Conservation (phyloP, 2,329 filamentous ascomycete species). For the Monosporascus cannonballus region DNA sequence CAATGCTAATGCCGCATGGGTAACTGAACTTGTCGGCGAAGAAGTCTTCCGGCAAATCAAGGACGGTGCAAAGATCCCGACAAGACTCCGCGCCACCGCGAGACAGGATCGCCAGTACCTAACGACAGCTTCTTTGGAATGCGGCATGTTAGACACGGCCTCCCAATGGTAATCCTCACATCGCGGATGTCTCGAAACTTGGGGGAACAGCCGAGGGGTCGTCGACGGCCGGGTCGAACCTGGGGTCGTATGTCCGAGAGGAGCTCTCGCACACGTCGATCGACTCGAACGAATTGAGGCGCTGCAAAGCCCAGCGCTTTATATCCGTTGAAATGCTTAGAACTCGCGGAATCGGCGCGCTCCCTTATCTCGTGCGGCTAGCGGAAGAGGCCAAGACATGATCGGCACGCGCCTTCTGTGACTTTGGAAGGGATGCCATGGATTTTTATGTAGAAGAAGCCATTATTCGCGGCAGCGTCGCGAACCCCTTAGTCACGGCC, state of each 20-base stretch:
- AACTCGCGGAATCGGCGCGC: slow-evolving; percentile 27
- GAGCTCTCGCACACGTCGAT: slow-evolving; percentile 28
- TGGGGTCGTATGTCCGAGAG: slow-evolving; percentile 28
- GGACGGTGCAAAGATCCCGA: slow-evolving; percentile 30
- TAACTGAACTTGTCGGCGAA: slow-evolving; percentile 26
- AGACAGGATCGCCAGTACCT: slow-evolving; percentile 27
- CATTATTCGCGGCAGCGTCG: slow-evolving; percentile 32
- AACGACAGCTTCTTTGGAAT: slow-evolving; percentile 25
- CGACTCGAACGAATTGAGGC: slow-evolving; percentile 16
- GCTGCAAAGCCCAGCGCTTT: slow-evolving; percentile 26
- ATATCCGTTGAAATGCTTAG: slow-evolving; percentile 33
- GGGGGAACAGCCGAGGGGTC: slow-evolving; percentile 22
- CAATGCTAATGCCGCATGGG: slow-evolving; percentile 24
- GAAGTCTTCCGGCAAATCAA: slow-evolving; percentile 28
- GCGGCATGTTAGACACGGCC: slow-evolving; percentile 14
- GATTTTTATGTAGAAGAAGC: slow-evolving; percentile 38
- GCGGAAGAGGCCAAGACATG: slow-evolving; percentile 17
- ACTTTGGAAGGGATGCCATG: slow-evolving; percentile 22
- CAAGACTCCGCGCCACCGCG: slow-evolving; percentile 26
- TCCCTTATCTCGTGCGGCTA: slow-evolving; percentile 16
- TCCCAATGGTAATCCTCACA: slow-evolving; percentile 9
- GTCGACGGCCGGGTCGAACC: slow-evolving; percentile 19
- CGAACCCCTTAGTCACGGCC: slow-evolving; percentile 32
- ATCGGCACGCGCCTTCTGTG: slow-evolving; percentile 21
- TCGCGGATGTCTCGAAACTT: slow-evolving; percentile 11